Conservation (phyloP, 768 basidiomycete genomes). For the Trametes meyenii region DNA sequence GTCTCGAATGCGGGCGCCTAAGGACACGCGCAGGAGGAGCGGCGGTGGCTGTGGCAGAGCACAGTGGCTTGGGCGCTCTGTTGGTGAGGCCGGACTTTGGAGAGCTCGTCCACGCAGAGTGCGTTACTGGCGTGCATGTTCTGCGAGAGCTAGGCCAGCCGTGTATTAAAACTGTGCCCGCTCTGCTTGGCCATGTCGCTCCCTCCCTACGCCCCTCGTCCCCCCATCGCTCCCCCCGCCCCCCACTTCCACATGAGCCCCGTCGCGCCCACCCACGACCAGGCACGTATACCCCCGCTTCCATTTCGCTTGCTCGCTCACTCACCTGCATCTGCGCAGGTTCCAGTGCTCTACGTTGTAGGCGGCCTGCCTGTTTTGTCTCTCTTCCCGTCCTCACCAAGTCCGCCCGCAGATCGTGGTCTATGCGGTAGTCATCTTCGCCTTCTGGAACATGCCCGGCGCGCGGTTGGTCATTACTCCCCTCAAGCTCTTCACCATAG, state of each 20-base stretch:
- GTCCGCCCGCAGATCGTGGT: slow-evolving; percentile 65
- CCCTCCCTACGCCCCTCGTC: slow-evolving; percentile 38
- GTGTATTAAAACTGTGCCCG: slow-evolving; percentile 22
- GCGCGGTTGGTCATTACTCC: slow-evolving; percentile 80
- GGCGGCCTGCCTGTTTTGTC: slow-evolving; percentile 33
- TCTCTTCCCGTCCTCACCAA: background rate
- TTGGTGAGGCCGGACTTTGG: background rate
- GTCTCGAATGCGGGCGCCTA: slow-evolving; percentile 22
- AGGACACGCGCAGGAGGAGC: slow-evolving; percentile 13
- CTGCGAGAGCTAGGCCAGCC: background rate
- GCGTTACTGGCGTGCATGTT: slow-evolving; percentile 13
- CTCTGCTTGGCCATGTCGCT: slow-evolving; percentile 30
- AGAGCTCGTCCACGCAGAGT: slow-evolving; percentile 7
- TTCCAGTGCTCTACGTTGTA: slow-evolving; percentile 77
- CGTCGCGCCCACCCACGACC: slow-evolving; percentile 68
- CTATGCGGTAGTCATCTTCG: slow-evolving; percentile 84
- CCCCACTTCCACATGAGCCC: slow-evolving; percentile 41
- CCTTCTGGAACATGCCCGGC: slow-evolving; percentile 85
- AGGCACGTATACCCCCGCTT: slow-evolving; percentile 48
- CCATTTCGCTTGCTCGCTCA: slow-evolving; percentile 28
- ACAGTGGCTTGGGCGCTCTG: background rate
- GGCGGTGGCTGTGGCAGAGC: background rate
- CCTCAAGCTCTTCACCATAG: slow-evolving; percentile 85
- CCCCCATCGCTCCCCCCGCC: slow-evolving; percentile 35
- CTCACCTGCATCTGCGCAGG: slow-evolving; percentile 42